Percentiles rank a stretch among this genome's conserved stretches.
Conservation (phyloP, 176 grass and related monocot species). For the Oryza meridionalis region DNA sequence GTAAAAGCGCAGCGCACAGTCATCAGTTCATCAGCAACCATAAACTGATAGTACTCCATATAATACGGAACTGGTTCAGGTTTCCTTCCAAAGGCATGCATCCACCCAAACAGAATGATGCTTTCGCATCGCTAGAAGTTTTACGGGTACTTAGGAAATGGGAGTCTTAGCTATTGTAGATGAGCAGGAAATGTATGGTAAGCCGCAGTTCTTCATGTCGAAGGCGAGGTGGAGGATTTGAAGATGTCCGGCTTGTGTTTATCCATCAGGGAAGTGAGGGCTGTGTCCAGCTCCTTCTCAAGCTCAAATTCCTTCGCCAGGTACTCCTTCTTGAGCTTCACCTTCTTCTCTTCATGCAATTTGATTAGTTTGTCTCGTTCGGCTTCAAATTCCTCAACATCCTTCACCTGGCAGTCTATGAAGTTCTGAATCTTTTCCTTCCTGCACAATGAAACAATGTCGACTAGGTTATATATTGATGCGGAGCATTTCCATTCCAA, state of each 20-base stretch:
- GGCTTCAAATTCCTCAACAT: constrained; percentile 54
- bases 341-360: constrained; percentile 55
- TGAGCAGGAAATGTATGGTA: neutral
- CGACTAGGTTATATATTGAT: neutral
- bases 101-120: neutral
- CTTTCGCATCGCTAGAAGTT: neutral
- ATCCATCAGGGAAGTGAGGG: constrained; percentile 64
- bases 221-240: constrained; percentile 33
- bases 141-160: neutral
- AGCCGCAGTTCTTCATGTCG: constrained; percentile 7
- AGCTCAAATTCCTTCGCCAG: constrained; percentile 66
- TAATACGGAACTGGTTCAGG: neutral
- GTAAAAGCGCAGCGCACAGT: neutral
- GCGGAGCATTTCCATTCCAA: constrained; percentile 10
- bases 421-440: constrained; percentile 64
- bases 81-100: constrained; percentile 18
- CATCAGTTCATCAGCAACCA: neutral
- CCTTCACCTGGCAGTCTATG: constrained; percentile 69
- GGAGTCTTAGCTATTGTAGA: neutral
- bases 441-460: constrained; percentile 38
- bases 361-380: constrained; percentile 60
- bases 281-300: constrained; percentile 57
- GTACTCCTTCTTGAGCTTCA: constrained; percentile 59
- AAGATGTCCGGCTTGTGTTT: constrained; percentile 69
- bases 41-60: neutral